Evolutionary conservation across 495 filamentous ascomycete genomes (phyloP), one percentile per base, ranked within the genome.

Genomic region (Aspergillus funiculosus): DNA sequence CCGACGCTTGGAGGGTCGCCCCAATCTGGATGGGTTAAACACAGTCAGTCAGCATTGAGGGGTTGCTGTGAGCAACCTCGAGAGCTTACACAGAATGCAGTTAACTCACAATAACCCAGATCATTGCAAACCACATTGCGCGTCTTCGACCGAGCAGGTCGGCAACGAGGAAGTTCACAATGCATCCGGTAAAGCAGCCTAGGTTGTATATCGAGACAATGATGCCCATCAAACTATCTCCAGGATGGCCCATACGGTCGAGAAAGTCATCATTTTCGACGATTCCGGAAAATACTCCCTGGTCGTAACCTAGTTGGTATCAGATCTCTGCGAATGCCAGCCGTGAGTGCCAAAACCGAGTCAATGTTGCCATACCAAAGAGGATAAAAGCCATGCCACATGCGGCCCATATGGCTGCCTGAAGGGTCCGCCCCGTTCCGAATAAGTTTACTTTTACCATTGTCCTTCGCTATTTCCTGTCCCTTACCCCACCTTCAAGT

Each of bases 201-300:
- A 77, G 56, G 43, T 77, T 73, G 50, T 78, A 78, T 26, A 72
- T 67, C 5, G 68, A 62, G 35, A 69, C 66, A 28, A 79, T 73
- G 36, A 71, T 73, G 5, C 73, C 73, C 45, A 66, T 63, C 14
- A 71, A 51, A 6, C 57, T 64, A 24, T 67, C 61, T 30, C 60
- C 56, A 18, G 72, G 74, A 40, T 72, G 53, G 39, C 57, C 29
- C 52, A 76, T 73, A 21, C 53, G 56, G 27, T 68, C 53, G 27
- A 72, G 64, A 57, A 70, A 81, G 37, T 73, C 63, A 4, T 69
- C 54, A 41, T 71, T 72, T 18, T 61, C 61, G 21, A 75, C 61
- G 26, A 78, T 73, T 10, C 72, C 71, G 30, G 62, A 66, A 54
- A 77, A 76, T 5, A 77, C 68, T 28, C 75, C 76, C 57, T 80